Evolutionary conservation across 257 asterid species (phyloP).

Genomic region (Vinca minor): DNA sequence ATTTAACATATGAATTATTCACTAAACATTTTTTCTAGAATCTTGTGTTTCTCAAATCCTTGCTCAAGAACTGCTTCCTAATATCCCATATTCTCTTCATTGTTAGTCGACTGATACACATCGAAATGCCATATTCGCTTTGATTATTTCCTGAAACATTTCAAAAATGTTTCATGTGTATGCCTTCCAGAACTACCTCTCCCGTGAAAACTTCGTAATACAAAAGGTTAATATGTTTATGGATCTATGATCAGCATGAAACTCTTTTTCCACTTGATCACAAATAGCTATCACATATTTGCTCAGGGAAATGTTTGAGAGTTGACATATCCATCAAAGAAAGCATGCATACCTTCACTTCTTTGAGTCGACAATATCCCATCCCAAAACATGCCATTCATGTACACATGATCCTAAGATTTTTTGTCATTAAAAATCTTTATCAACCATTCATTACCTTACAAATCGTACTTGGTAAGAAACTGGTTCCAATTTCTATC

Average conservation of each 20-base stretch:
- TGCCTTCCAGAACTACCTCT: neutral
- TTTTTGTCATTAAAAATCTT: too few species aligned
- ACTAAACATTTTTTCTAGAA: too few species aligned
- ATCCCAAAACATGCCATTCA: too few species aligned
- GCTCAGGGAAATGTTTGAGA: neutral
- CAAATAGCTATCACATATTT: neutral
- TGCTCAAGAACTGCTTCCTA: too few species aligned
- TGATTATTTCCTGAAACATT: neutral
- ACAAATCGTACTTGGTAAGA: too few species aligned
- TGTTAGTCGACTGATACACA: neutral
- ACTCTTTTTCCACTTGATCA: neutral
- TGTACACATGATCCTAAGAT: too few species aligned
- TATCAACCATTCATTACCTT: too few species aligned
- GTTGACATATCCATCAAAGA: neutral
- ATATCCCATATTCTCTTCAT: neutral
- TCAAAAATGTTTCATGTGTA: neutral
- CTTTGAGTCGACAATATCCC: too few species aligned
- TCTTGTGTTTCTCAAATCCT: too few species aligned
- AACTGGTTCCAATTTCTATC: too few species aligned
- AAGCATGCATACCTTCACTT: too few species aligned
- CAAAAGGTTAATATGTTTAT: neutral
- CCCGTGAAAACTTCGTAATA: neutral
- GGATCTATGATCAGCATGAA: neutral
- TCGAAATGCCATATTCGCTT: neutral
- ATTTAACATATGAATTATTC: too few species aligned